These are phyloP conservation scores for Neophaeococcomyces mojaviensis DNA, from an alignment of 2,329 filamentous ascomycete genomes.

Conservation along the genomic window DNA sequence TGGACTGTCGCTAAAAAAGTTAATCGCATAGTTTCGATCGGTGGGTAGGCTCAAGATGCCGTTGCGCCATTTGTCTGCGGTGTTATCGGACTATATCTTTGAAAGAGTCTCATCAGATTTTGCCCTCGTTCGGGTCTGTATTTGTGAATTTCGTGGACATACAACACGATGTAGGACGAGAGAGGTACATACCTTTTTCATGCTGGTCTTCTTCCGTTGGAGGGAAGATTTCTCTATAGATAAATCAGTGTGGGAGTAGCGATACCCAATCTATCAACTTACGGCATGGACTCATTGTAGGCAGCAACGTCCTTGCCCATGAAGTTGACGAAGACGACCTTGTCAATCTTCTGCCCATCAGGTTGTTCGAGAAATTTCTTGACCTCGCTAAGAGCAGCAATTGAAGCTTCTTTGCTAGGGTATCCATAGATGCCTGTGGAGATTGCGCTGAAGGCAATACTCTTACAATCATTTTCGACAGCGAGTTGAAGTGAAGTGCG, in stretches of 20 bases:
- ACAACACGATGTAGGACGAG: not conserved
- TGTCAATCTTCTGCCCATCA: constrained; percentile 48
- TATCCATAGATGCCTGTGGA: constrained; percentile 91
- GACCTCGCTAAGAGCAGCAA: constrained; percentile 59
- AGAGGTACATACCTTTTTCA: constrained; percentile 24
- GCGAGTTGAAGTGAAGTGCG: constrained; percentile 64
- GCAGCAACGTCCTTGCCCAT: constrained; percentile 66
- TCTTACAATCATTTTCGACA: constrained; percentile 56
- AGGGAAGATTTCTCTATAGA: constrained; percentile 42
- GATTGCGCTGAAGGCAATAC: constrained; percentile 73
- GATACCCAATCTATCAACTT: constrained; percentile 33
- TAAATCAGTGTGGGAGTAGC: not conserved
- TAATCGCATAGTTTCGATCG: not conserved
- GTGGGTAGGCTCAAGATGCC: not conserved
- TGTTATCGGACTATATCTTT: not conserved
- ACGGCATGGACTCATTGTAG: constrained; percentile 69
- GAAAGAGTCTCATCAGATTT: constrained; percentile 4
- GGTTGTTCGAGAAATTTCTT: constrained; percentile 45
- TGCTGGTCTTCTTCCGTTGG: constrained; percentile 33
- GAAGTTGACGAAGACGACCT: constrained; percentile 81
- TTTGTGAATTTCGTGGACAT: constrained; percentile 8
- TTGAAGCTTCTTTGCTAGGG: constrained; percentile 64
- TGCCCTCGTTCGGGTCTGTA: constrained; percentile 13
- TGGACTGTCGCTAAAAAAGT: not conserved
- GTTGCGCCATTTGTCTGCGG: not conserved